Base-by-base conservation (phyloP, 345 rosid genomes). In the Syzygium grande region DNA sequence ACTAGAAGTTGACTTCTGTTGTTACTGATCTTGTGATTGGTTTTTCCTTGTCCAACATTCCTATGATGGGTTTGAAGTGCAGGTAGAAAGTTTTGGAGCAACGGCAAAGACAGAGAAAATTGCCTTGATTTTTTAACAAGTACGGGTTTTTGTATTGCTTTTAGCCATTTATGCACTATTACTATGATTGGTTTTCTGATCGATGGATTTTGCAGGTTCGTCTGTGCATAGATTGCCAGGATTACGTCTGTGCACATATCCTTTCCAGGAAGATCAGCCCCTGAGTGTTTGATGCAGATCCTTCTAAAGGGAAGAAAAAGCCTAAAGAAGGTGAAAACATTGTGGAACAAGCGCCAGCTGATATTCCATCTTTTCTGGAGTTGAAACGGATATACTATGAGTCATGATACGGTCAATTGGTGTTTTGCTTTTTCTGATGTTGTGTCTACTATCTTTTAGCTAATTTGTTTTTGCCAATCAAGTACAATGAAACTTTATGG, bases 31-130 rank as follows among this genome's bases (percentile, higher is more conserved):
- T 43, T 15, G 27, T 41, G 16, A 29, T 84, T 17, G 17, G 55
- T 11, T 87, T 43, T 23, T 5, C 22, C 43, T 41, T 5, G 52
- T 80, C 46, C 52, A 15, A 7, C 9, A 11, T 46, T 53, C 22
- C 55, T 49, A 23, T 56, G 86, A 15, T 38, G 4, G 3, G 41
- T 51, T 53, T 51, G 21, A 38, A 55, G 9, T 21, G 27, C 30
- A 97, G 96, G 99, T 97, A 92, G 99, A 95, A 92, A 97, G 98
- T 54, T 95, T 96, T 90, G 96, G 99, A 87, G 96, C 99, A 43
- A 95, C 95, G 99, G 99, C 98, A 29, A 95, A 95, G 91, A 96
- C 98, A 55, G 98, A 97, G 95, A 95, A 97, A 93, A 96, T 95
- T 87, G 98, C 98, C 1, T 95, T 97, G 89, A 95, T 95, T 87